Base-by-base conservation (phyloP, 768 basidiomycete species). In the Lentinula sp. region DNA sequence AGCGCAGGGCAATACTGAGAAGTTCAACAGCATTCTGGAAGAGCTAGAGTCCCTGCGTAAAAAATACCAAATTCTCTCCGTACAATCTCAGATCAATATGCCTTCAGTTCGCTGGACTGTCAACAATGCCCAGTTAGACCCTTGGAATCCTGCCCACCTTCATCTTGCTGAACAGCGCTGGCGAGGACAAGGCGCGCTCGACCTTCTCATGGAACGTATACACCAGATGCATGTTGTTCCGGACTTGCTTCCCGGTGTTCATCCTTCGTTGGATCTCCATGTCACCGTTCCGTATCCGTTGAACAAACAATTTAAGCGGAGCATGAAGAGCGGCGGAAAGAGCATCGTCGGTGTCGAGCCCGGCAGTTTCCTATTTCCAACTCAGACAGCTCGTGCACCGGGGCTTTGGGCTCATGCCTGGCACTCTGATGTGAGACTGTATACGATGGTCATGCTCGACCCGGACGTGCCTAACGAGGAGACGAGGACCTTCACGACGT, bases 141-240 rank as follows among this genome's bases (percentile, higher is more conserved):
- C 89, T 84, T 76, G 73, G n/a, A 82, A 81, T 61, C 78, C 83
- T 0, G 82, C 86, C 0, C 87, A 92, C 68, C 81, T 93, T n/a
- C 85, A 92, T 69, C 76, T 98, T 35, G 73, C 87, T 4, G 93
- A 96, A 72, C 84, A 90, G 66, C 80, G 81, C 66, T 98, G 94
- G 96, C 80, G 91, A 60, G 87, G 87, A 56, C 85, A 91, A 48
- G 95, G 94, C 2, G 81, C 81, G 33, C 77, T 98, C 39, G 95
- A 97, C 69, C 76, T 94, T 35, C 68, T 95, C 90, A 97, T 97
- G 93, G 91, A 97, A 69, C 89, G 95, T 69, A 69, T 98, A 49
- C 81, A 93, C 66, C 91, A 95, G 74, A 93, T 97, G 93, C 76
- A 87, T 54, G 87, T 98, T 61, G 79, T 97, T 2, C 95, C 96